Base-by-base conservation (phyloP, 139 green algal genomes). In the Micromonas commoda region DNA sequence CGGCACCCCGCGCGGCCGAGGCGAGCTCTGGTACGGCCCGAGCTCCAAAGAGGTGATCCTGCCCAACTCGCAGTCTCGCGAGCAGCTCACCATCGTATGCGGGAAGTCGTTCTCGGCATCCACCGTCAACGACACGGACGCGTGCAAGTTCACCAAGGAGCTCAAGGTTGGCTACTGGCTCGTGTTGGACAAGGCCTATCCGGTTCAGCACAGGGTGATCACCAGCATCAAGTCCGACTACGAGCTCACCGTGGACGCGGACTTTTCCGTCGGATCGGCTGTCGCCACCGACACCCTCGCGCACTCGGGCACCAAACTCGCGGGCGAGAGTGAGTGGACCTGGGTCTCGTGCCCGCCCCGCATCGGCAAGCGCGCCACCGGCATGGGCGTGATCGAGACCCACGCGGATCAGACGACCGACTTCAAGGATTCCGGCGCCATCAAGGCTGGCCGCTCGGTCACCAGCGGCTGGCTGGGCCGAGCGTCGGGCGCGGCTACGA, bases 81-180 rank as follows among this genome's bases (percentile, higher is more conserved):
- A 79, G 57, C 60, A 71, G 73, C 54, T 79, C 57, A 79, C 73
- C 31, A 45, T 79, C 28, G 34, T 76, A 20, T 76, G 69, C 69
- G 16, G 29, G 69, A 33, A 19, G 20, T 34, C 69, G 29, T 53
- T 31, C 61, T 31, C 28, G 23, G n/a, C 31, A 13, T 29, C 32
- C 13, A 39, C 23, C 9, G 39, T 23, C 16, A 34, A n/a, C 34
- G 20, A 13, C 34, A 32, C 37, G 21, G 3, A n/a, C 33, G 53
- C n/a, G n/a, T 70, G 53, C 53, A 69, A 78, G 73, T 79, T 79
- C 61, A 72, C 73, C n/a, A 79, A 79, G 73, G 73, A 79, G 73
- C 73, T 79, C 4, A 79, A 79, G 54, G 32, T 60, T 39, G 73
- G 73, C 28, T 79, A 79, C 61, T 68, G 60, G 57, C 32, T 80